Evolutionary conservation across 192 early-diverging fungal species (phyloP).

Genomic region (Gaertneriomyces semiglobifer): DNA sequence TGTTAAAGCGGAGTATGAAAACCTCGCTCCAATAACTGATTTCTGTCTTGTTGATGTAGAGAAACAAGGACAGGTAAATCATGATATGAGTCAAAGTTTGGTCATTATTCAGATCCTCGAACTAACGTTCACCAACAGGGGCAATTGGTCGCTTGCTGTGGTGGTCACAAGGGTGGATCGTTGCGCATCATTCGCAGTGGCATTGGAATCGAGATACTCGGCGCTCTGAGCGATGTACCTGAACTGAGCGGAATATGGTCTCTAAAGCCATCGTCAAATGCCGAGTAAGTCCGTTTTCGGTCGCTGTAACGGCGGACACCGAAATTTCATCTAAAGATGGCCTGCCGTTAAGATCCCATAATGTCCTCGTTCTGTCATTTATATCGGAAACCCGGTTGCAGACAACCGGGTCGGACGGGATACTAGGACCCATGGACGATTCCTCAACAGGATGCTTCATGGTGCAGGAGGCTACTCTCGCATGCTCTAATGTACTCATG

Average conservation of each 20-base stretch:
- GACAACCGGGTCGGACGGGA: slow-evolving; percentile 44
- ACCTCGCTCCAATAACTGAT: slow-evolving; percentile 81
- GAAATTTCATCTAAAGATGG: neutral
- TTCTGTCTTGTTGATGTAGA: slow-evolving; percentile 80
- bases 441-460: slow-evolving; percentile 12
- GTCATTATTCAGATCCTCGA: slow-evolving; percentile 3
- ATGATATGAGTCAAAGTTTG: neutral
- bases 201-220: slow-evolving; percentile 73
- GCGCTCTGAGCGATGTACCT: slow-evolving; percentile 51
- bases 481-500: slow-evolving; percentile 37
- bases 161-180: slow-evolving; percentile 65
- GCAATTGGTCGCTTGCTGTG: slow-evolving; percentile 86
- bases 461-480: slow-evolving; percentile 20
- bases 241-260: slow-evolving; percentile 78
- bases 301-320: neutral
- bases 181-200: slow-evolving; percentile 85
- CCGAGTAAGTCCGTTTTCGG: slow-evolving; percentile 38
- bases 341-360: slow-evolving; percentile 34
- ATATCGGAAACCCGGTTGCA: slow-evolving; percentile 60
- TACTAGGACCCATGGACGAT: slow-evolving; percentile 41
- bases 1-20: slow-evolving; percentile 59
- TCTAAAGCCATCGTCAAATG: slow-evolving; percentile 44
- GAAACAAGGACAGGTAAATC: slow-evolving; percentile 54
- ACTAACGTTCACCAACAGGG: slow-evolving; percentile 36
- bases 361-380: slow-evolving; percentile 62